Evolutionary conservation across 257 asterid species (phyloP).

Genomic region (Anisodus acutangulus): DNA sequence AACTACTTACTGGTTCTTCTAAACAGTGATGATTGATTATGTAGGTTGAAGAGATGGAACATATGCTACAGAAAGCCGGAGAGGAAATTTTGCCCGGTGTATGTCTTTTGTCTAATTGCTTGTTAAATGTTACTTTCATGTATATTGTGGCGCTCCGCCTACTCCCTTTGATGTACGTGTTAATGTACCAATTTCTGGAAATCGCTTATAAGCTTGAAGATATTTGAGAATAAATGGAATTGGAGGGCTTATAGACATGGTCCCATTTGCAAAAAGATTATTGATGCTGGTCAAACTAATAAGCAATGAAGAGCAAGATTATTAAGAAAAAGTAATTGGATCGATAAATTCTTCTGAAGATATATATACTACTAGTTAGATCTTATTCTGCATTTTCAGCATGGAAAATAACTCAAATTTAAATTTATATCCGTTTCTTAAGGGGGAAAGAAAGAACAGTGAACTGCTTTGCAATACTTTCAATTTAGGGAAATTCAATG

Average conservation of each 20-base stretch:
- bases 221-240: background rate
- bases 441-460: background rate
- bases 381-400: background rate
- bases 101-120: slow-evolving; percentile 39
- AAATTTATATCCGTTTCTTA: background rate
- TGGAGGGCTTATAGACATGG: background rate
- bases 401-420: background rate
- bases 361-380: background rate
- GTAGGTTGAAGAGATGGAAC: slow-evolving; percentile 89
- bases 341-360: background rate
- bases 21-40: slow-evolving; percentile 22
- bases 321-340: background rate
- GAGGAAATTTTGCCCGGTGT: slow-evolving; percentile 87
- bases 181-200: background rate
- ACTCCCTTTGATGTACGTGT: background rate
- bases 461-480: background rate
- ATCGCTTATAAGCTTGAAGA: slow-evolving; percentile 15
- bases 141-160: background rate
- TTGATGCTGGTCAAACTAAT: background rate
- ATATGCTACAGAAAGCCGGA: slow-evolving; percentile 68
- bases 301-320: background rate
- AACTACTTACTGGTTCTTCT: background rate
- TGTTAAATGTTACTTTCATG: slow-evolving; percentile 28
- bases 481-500: background rate
- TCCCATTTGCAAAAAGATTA: background rate